Base-by-base conservation (phyloP, 148 eudicot genomes). In the Fagopyrum tataricum region DNA sequence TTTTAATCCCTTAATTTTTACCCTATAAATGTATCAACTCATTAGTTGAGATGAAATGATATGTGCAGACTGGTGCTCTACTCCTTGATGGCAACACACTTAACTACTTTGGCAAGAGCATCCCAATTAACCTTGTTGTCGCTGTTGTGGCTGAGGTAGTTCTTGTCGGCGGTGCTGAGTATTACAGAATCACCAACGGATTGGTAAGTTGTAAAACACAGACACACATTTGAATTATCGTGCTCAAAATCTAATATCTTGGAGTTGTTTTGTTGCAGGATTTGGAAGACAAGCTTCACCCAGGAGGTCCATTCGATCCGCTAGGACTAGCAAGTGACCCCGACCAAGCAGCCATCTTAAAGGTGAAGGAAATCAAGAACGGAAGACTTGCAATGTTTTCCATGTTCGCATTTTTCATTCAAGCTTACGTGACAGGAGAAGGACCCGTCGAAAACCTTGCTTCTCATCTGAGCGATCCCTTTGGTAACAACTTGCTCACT, bases 341-440 rank as follows among this genome's bases (percentile, higher is more conserved):
- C 21, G 99, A 95, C 84, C 97, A 95, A 79, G 93, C 93, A 42
- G 97, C 99, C 4, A 6, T 95, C 24, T 81, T 95, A 71, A 95
- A 92, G 87, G 99, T 95, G 88, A 95, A 95, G 87, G 99, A 95
- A 58, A 95, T 95, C 76, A 95, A 95, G 92, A 95, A 95, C 66
- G 99, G 99, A 1, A 85, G 99, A 71, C 86, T 95, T 11, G 99
- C 99, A 48, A 95, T 95, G 99, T 95, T 95, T 72, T 75, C 99
- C 9, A 95, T 95, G 99, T 85, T 95, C 9, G 99, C 85, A 24
- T 95, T 95, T 85, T 95, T 92, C 84, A 69, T 95, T 66, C 99
- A 95, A 70, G 99, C 99, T 24, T 95, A 95, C 49, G 99, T 95
- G 17, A 95, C 99, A 0, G 97, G 97, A 70, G 83, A 95, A 79